Base-by-base conservation (phyloP, 257 asterid genomes). In the Jaltomata sinuosa region DNA sequence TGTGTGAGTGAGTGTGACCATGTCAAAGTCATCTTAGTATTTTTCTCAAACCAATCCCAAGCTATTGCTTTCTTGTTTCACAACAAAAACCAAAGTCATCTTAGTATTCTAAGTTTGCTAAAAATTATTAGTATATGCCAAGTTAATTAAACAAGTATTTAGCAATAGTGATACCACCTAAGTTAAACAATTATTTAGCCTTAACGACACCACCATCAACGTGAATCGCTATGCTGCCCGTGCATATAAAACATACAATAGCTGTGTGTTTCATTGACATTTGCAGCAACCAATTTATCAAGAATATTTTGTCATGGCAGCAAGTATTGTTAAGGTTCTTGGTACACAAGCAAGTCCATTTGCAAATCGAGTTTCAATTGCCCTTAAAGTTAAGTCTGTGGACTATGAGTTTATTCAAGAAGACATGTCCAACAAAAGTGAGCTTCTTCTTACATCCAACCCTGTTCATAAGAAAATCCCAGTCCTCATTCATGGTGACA, bases 401-500 rank as follows among this genome's bases (percentile, higher is more conserved):
- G 76, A 79, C 22, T 85, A 87, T 53, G 85, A 85, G n/a, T 62
- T 79, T 32, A 27, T 87, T n/a, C 78, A 83, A 85, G 77, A 85
- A 80, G 77, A 83, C 12, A 47, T 47, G 12, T 42, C 69, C 8
- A 80, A 79, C 8, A 89, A 91, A 86, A 82, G 86, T 32, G 94
- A 89, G 57, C 88, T 87, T 16, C 94, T 91, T 7, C 81, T 91
- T 19, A 86, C 89, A 83, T 81, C 83, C 62, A 91, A 93, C 68
- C 95, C 94, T 0, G 83, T 91, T 83, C 81, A 89, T 89, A 89
- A 90, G 91, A 92, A 93, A 89, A 42, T 90, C 57, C 93, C 95
- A 0, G 93, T 93, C 38, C 89, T 91, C 88, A 3, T 85, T 31
- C 90, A 85, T 5, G 81, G 80, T 36, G 87, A 84, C 59, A 80